Evolutionary conservation across 2,329 filamentous ascomycete genomes (phyloP).

Genomic region (Phyllosticta capitalensis): DNA sequence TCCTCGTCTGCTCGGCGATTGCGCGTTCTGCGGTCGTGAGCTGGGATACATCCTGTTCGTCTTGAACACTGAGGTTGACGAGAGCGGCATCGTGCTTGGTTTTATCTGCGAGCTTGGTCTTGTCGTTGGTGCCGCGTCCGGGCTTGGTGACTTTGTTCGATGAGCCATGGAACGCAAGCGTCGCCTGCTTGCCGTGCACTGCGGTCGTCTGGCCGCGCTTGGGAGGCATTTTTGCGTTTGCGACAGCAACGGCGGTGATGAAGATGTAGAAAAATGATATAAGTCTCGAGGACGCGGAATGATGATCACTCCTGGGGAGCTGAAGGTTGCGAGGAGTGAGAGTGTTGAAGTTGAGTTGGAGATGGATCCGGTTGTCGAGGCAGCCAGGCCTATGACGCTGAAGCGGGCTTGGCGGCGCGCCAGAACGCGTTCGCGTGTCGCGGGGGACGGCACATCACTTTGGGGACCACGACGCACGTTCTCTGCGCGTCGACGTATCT

Average conservation of each 20-base stretch:
- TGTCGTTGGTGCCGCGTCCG: slow-evolving; percentile 21
- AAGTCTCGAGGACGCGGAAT: background rate
- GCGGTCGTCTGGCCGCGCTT: slow-evolving; percentile 31
- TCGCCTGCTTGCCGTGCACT: slow-evolving; percentile 37
- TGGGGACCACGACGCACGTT: no score
- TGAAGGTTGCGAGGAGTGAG: no score
- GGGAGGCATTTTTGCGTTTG: slow-evolving; percentile 40
- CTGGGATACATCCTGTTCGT: slow-evolving; percentile 17
- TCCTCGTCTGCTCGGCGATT: slow-evolving; percentile 29
- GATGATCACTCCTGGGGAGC: background rate
- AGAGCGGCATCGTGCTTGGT: slow-evolving; percentile 29
- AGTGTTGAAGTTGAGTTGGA: no score
- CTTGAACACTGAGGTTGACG: background rate
- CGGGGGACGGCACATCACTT: no score
- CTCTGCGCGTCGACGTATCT: no score
- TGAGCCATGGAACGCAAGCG: slow-evolving; percentile 52
- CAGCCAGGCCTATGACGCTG: slow-evolving; percentile 3
- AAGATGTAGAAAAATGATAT: background rate
- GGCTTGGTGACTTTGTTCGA: slow-evolving; percentile 51
- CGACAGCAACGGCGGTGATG: slow-evolving; percentile 3
- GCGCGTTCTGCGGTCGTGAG: slow-evolving; percentile 31
- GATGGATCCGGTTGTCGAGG: no score
- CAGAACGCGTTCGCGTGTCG: no score
- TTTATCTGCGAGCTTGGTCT: slow-evolving; percentile 18
- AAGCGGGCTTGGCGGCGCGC: background rate